Evolutionary conservation across 2,329 filamentous ascomycete species (phyloP).

Genomic region (Claviceps sp.): DNA sequence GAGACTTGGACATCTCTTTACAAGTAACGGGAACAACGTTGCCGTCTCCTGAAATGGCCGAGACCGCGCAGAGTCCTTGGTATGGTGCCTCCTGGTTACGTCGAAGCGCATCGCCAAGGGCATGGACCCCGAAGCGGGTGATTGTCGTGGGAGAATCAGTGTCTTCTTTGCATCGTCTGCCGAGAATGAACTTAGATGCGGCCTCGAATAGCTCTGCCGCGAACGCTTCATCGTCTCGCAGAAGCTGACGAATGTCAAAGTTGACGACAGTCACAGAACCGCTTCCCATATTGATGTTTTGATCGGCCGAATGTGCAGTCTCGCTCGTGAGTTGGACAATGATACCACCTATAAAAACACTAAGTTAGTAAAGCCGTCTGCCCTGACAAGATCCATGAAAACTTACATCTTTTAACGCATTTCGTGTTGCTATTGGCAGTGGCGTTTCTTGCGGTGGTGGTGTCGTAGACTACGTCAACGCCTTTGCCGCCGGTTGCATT

Average conservation of each 20-base stretch:
- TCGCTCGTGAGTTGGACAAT: conserved; percentile 19
- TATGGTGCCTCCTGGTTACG: conserved; percentile 15
- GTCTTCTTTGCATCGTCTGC: neutral
- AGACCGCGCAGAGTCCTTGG: conserved; percentile 12
- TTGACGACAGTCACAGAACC: conserved; percentile 16
- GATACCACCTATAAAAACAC: conserved; percentile 15
- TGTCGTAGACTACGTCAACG: conserved; percentile 33
- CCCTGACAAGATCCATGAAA: neutral
- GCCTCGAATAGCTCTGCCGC: conserved; percentile 16
- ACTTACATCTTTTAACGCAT: conserved; percentile 24
- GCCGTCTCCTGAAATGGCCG: conserved; percentile 2
- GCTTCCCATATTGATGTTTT: neutral
- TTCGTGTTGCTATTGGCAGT: conserved; percentile 17
- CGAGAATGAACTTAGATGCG: conserved; percentile 5
- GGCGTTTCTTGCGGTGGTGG: conserved; percentile 25
- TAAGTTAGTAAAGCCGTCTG: neutral
- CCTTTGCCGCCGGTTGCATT: conserved; percentile 18
- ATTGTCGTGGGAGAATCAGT: no score
- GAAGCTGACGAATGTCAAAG: conserved; percentile 20
- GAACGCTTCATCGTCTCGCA: conserved; percentile 19
- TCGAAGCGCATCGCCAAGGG: conserved; percentile 15
- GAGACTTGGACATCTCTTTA: conserved; percentile 11
- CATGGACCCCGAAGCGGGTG: conserved; percentile 10
- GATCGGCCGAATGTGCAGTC: conserved; percentile 8
- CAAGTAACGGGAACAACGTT: conserved; percentile 12